These are phyloP conservation scores for Maudiozyma humilis DNA, from an alignment of 1,139 yeast genomes.

Conservation along the genomic window DNA sequence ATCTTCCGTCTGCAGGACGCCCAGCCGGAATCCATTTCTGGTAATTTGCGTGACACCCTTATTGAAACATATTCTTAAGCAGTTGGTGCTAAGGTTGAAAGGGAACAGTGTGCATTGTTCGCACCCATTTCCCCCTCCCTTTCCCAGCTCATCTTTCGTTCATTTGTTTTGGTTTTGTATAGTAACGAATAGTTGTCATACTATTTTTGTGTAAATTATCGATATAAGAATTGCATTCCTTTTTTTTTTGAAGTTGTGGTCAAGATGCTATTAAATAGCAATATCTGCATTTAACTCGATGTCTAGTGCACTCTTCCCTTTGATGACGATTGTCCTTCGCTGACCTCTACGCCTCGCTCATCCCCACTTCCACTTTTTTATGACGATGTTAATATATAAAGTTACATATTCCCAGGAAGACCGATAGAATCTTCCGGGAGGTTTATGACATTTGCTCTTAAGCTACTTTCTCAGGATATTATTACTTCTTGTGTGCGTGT, in stretches of 20 bases:
- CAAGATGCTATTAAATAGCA: too few relatives aligned
- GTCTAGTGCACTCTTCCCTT: too few relatives aligned
- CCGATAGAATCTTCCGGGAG: too few relatives aligned
- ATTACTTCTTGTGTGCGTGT: too few relatives aligned
- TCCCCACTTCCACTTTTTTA: too few relatives aligned
- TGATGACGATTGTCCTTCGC: too few relatives aligned
- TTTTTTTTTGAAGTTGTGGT: slow-evolving; percentile 1
- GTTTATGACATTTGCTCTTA: too few relatives aligned
- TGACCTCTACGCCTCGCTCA: too few relatives aligned
- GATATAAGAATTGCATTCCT: slow-evolving; percentile 5
- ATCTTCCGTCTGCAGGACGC: slow-evolving; percentile 89
- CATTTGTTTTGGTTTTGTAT: slow-evolving; percentile 1
- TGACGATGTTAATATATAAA: neutral
- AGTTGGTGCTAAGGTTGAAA: neutral
- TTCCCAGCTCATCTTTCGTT: neutral
- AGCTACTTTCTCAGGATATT: neutral
- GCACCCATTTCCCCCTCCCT: neutral
- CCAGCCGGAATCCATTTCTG: slow-evolving; percentile 75
- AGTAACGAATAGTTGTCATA: neutral
- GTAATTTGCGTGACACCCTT: slow-evolving; percentile 80
- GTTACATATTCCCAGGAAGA: neutral
- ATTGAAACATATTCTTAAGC: slow-evolving; percentile 68
- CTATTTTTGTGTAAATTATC: slow-evolving; percentile 4
- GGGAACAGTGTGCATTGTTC: neutral
- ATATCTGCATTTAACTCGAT: too few relatives aligned